Conservation (phyloP, 306 rosid species). For the Betula pendula region DNA sequence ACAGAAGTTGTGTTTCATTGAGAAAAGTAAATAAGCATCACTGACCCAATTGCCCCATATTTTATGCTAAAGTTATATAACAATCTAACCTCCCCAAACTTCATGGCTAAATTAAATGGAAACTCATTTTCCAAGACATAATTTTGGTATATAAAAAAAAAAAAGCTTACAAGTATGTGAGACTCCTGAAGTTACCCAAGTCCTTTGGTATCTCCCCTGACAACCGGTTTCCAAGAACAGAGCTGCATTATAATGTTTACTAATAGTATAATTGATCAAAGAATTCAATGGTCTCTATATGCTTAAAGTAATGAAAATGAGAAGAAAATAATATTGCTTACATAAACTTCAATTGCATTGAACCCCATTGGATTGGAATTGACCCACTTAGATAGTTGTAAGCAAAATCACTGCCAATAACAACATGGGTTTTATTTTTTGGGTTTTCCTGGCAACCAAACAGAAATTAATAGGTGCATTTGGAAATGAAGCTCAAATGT, state of each 20-base stretch:
- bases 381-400: slow-evolving; percentile 31
- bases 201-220: slow-evolving; percentile 33
- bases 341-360: slow-evolving; percentile 21
- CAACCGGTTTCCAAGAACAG: slow-evolving; percentile 30
- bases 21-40: too few relatives aligned
- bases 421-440: background rate
- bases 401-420: slow-evolving; percentile 30
- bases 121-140: background rate
- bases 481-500: background rate
- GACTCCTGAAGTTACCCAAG: slow-evolving; percentile 31
- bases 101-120: too few relatives aligned
- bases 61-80: background rate
- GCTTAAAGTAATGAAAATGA: background rate
- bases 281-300: background rate
- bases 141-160: background rate
- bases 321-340: background rate
- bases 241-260: slow-evolving; percentile 15
- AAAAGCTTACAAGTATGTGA: slow-evolving; percentile 22
- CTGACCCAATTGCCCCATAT: background rate
- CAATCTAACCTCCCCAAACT: background rate
- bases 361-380: slow-evolving; percentile 29
- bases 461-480: background rate
- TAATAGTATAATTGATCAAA: background rate
- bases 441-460: background rate
- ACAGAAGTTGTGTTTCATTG: too few relatives aligned